Conservation (phyloP, 768 basidiomycete genomes). For the Podaxis pistillaris region DNA sequence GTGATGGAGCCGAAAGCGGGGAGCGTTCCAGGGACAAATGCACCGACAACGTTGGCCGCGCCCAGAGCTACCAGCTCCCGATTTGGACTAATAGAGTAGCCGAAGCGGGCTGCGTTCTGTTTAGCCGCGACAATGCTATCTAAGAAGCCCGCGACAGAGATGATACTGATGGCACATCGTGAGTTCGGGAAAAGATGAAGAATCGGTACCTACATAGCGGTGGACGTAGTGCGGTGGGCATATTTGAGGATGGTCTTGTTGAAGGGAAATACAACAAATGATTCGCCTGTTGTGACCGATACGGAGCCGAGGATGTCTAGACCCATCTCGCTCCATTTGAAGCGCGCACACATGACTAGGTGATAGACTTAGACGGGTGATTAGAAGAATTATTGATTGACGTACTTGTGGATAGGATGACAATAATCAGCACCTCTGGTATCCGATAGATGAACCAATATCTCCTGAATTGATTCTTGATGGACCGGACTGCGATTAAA, state of each 20-base stretch:
- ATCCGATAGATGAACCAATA: constrained; percentile 75
- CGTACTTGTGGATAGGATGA: constrained; percentile 79
- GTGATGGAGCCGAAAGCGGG: constrained; percentile 95
- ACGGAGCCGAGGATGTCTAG: constrained; percentile 85
- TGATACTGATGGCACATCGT: constrained; percentile 43
- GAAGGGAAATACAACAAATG: constrained; percentile 76
- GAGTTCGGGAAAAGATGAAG: not conserved
- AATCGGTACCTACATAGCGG: constrained; percentile 57
- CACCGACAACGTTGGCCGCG: constrained; percentile 73
- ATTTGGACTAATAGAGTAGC: constrained; percentile 89
- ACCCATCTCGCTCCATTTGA: constrained; percentile 75
- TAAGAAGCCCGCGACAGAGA: constrained; percentile 85
- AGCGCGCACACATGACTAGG: constrained; percentile 67
- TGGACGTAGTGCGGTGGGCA: constrained; percentile 78
- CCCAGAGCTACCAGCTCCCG: constrained; percentile 94
- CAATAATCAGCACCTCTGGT: constrained; percentile 89
- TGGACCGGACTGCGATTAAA: constrained; percentile 58
- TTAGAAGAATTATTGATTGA: constrained; percentile 6
- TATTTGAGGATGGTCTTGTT: constrained; percentile 55
- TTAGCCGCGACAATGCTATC: constrained; percentile 96
- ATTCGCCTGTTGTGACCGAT: constrained; percentile 54
- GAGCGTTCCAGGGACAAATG: constrained; percentile 85
- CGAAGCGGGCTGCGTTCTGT: constrained; percentile 82
- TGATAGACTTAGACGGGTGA: not conserved
- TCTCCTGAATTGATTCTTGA: constrained; percentile 58